Base-by-base conservation (phyloP, 2,329 filamentous ascomycete species). In the Cercospora janseana region DNA sequence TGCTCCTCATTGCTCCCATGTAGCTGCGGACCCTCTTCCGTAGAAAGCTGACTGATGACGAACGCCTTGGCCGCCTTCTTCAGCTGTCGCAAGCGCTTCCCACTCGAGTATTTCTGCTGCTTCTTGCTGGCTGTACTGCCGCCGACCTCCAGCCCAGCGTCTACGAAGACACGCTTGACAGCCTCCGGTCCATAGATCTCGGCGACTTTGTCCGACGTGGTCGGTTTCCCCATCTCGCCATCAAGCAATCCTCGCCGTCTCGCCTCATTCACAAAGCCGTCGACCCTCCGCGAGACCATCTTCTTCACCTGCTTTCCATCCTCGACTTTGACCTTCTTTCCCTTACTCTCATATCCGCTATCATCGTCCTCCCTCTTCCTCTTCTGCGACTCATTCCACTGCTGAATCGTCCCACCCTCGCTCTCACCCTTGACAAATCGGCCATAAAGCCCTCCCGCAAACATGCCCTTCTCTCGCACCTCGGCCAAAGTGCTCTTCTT, bases 341-440 rank as follows among this genome's bases (percentile, higher is more conserved):
- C 55, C 50, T 56, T 58, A 15, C 52, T 28, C n/a, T 43, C 44
- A 9, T 54, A 31, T 13, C 26, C 45, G 13, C 44, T 20, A 26
- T 47, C 26, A 8, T 42, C 31, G 12, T 52, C 49, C 12, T 31
- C 46, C 9, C 29, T 40, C 9, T 46, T 45, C 9, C 49, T 52
- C 49, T 59, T 52, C 38, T 46, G 55, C 29, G 38, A 28, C 13
- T 54, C 49, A 4, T 51, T 44, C 28, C 43, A 41, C 27, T 56
- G 37, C 16, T 58, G 60, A 52, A 88, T 69, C 2, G 89, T 94
- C 2, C 91, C 90, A 31, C 81, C 75, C 49, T 97, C 75, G 16
- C 82, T 75, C 47, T 90, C 87, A 6, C 93, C 93, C 56, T 80
- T 82, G 18, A 97, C 88, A 66, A 98, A 97, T 43, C 83, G 85